Evolutionary conservation across 345 rosid genomes (phyloP), one percentile per base, ranked within the genome.

Genomic region (Rhodamnia argentea): DNA sequence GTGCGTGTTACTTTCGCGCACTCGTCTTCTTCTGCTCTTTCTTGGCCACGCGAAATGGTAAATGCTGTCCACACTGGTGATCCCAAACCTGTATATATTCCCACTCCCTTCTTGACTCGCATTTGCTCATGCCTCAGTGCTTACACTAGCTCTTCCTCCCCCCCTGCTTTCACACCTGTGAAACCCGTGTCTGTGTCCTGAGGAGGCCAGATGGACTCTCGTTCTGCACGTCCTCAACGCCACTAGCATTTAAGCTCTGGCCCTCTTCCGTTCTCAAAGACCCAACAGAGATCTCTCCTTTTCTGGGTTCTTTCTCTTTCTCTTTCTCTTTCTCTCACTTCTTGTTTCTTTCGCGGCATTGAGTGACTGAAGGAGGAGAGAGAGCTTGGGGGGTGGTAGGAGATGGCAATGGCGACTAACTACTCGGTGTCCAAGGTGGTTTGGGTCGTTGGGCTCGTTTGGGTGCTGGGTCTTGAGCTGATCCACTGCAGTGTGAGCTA

Each of bases 401-500:
- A 76, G 62, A 56, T 44, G 55, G 87, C 88, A 58, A 95, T 96
- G 99, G 92, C 88, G 82, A 84, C 88, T 88, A 60, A 47, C 84
- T 57, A 47, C 84, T 88, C 90, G 52, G 83, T 86, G 89, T 86
- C 88, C 53, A 89, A 90, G 90, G 47, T 95, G 87, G 54, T 89
- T 47, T 57, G 88, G 86, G 90, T 92, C 88, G 26, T 92, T 3
- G 90, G 89, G 56, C 87, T 92, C 89, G 88, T 90, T 82, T 78
- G 91, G 86, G 84, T 90, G 62, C 85, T 94, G 86, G 93, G 91
- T 32, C 84, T 87, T 90, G 90, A 91, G 85, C 58, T 91, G 85
- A 90, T 93, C 64, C 93, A 93, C 52, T 91, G 97, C 51, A 90
- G 83, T 7, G 99, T 96, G 75, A 92, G 93, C n/a, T 95, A 97